Base-by-base conservation (phyloP, 108 stramenopile genomes). In the Skeletonema marinoi region DNA sequence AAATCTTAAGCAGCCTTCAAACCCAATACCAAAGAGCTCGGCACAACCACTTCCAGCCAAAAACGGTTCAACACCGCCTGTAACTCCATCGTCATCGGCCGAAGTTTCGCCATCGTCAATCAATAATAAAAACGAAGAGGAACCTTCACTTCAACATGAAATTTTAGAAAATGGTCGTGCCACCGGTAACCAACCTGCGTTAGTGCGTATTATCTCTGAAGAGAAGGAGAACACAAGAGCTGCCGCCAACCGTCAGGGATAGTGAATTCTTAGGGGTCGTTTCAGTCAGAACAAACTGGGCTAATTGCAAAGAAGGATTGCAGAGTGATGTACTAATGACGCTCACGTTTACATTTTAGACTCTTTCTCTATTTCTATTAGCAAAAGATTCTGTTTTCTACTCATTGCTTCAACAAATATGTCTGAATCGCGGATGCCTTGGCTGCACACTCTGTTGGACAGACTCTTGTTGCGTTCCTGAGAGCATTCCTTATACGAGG, bases 141-240 rank as follows among this genome's bases (percentile, higher is more conserved):
- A 56, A 56, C 54, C 54, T 11, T 21, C 25, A 7, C 21, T 56
- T 25, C 54, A n/a, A 10, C 21, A 56, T 25, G 54, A 56, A 56
- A 2, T 25, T 25, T 10, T n/a, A 10, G 54, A 56, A 25, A 25
- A 8, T n/a, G 54, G 25, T 9, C 21, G 7, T 25, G 50, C n/a
- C 19, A 25, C 21, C 9, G 6, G 25, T 29, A 7, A 56, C 54
- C 19, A 56, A 56, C 54, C 54, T 56, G n/a, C 54, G 25, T 25
- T 56, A 56, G 54, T 56, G 9, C 54, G 54, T 6, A 56, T 56
- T 6, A 56, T 56, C 9, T 56, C 54, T 21, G 54, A 56, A 1
- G 54, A 56, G 54, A 56, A 56, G 54, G 54, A 56, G 54, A 56
- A 56, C 25, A 56, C 16, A 25, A 56, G 54, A n/a, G n/a, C 50